Conservation (phyloP, 306 rosid species). For the Cucurbita ficifolia region DNA sequence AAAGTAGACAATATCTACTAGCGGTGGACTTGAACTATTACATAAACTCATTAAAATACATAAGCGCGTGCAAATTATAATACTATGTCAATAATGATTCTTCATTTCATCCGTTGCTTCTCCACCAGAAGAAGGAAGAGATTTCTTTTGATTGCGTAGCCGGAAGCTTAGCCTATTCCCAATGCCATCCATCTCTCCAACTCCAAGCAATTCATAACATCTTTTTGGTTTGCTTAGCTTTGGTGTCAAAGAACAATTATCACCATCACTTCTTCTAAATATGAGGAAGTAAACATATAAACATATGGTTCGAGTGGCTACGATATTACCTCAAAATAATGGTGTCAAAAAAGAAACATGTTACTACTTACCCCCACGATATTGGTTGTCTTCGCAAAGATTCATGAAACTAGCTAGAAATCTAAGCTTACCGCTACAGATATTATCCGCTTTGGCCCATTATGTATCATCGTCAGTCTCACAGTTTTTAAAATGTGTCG, state of each 20-base stretch:
- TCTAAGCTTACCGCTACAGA: too few relatives aligned
- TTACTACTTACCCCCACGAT: not conserved
- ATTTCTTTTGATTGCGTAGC: not conserved
- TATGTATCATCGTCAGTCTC: too few relatives aligned
- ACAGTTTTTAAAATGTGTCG: too few relatives aligned
- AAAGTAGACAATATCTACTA: too few relatives aligned
- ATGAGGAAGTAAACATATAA: not conserved
- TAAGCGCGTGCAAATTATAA: not conserved
- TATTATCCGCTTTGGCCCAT: too few relatives aligned
- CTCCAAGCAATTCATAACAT: not conserved
- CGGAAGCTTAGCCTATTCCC: not conserved
- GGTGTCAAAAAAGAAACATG: not conserved
- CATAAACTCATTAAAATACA: too few relatives aligned
- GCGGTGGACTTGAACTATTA: too few relatives aligned
- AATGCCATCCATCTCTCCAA: not conserved
- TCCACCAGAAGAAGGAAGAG: not conserved
- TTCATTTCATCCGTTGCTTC: not conserved
- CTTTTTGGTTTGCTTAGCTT: not conserved
- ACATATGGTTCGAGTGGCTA: not conserved
- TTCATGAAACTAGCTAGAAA: not conserved
- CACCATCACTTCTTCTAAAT: not conserved
- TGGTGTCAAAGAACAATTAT: not conserved
- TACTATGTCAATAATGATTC: not conserved
- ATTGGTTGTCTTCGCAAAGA: not conserved
- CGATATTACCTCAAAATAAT: too few relatives aligned